Base-by-base conservation (phyloP, 2,329 filamentous ascomycete species). In the Phoma herbarum region DNA sequence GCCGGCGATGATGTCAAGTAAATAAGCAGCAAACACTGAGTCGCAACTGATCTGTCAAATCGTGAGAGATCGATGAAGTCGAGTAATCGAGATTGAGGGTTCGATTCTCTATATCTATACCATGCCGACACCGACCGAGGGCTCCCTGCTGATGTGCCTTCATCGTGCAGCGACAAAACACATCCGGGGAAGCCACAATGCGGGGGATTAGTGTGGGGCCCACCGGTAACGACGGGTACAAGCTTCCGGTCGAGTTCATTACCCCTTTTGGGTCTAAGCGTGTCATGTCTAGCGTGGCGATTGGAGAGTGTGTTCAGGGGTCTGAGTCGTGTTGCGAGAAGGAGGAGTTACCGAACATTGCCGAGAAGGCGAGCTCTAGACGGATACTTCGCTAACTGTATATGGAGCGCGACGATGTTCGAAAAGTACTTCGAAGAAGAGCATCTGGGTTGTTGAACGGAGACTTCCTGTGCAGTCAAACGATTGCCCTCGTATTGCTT, bases 131-230 rank as follows among this genome's bases (percentile, higher is more conserved):
- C 35, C 12, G 23, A 39, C 46, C 41, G 53, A 45, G 47, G 12
- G 18, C 16, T 37, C 28, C 43, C 18, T 31, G 37, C n/a, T 12
- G 22, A 23, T 42, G 28, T 44, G 42, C 44, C 20, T 31, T 58
- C 49, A 44, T 41, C 25, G 25, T 43, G 37, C 52, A 59, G 54
- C 41, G 47, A 46, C 33, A 41, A 35, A 31, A 16, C 52, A 25
- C 41, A 54, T 39, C 53, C 49, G 45, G 58, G 52, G 43, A 35
- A 59, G 60, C 62, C 63, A 52, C 14, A 64, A 61, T 69, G 69
- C 71, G 70, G 70, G 68, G 67, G 65, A 60, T 54, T 59, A 55
- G 68, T 65, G 67, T 59, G 62, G 61, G 61, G 55, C 53, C 25
- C 33, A 26, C 37, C 47, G 46, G 57, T 23, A 46, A n/a, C 42